phyloP scores from a whole-genome alignment of 345 rosid genomes.

The Limnanthes douglasii region DNA sequence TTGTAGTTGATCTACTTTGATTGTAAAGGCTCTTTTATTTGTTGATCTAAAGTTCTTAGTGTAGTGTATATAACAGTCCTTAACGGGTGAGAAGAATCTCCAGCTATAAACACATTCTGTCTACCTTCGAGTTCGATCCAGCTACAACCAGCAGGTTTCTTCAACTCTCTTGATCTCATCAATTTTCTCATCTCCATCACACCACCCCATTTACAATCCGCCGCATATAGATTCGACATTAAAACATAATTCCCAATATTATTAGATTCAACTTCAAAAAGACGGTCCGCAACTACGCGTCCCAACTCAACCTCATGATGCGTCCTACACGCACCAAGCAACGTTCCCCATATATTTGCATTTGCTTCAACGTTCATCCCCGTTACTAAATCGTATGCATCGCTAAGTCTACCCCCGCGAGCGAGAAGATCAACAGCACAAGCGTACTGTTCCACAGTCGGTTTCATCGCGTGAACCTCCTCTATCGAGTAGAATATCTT shows the following conservation, averaged over 20 bases:
- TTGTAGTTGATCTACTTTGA: slow-evolving; percentile 15
- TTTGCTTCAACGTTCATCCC: slow-evolving; percentile 52
- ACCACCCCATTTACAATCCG: slow-evolving; percentile 66
- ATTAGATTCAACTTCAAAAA: slow-evolving; percentile 41
- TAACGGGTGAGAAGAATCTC: slow-evolving; percentile 52
- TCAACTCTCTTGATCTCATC: slow-evolving; percentile 51
- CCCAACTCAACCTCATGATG: slow-evolving; percentile 55
- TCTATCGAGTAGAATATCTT: slow-evolving; percentile 39
- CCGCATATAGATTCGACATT: slow-evolving; percentile 75
- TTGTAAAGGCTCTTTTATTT: slow-evolving; percentile 38
- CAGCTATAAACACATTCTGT: slow-evolving; percentile 52
- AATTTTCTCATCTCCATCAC: slow-evolving; percentile 62
- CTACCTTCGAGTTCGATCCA: slow-evolving; percentile 68
- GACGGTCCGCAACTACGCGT: slow-evolving; percentile 32
- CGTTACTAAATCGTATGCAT: slow-evolving; percentile 48
- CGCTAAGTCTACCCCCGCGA: slow-evolving; percentile 58
- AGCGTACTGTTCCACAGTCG: slow-evolving; percentile 61
- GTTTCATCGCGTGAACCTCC: slow-evolving; percentile 33
- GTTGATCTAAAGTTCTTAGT: slow-evolving; percentile 27
- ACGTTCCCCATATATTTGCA: slow-evolving; percentile 60
- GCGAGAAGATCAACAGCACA: slow-evolving; percentile 81
- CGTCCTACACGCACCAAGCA: slow-evolving; percentile 64
- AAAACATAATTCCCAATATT: slow-evolving; percentile 53
- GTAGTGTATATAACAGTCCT: slow-evolving; percentile 26
- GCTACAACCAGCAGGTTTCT: slow-evolving; percentile 82